Evolutionary conservation across 345 rosid genomes (phyloP).

Genomic region (Rhodamnia rubescens): DNA sequence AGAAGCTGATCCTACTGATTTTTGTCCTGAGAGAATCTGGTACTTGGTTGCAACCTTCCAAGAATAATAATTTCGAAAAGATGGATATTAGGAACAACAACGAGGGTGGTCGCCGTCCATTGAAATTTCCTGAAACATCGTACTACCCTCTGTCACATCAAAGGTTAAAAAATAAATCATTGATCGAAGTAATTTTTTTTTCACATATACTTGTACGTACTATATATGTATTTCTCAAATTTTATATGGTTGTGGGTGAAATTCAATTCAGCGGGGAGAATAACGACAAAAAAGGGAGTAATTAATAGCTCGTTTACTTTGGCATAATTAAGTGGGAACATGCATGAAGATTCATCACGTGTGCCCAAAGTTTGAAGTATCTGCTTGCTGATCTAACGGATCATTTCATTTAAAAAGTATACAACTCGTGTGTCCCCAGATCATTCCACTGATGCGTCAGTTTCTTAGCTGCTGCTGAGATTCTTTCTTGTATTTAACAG

Average conservation of each 20-base stretch:
- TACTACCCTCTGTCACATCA: neutral
- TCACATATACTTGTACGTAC: no score
- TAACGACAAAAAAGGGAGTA: neutral
- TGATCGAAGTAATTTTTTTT: neutral
- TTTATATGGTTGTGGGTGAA: neutral
- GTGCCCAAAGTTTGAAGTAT: neutral
- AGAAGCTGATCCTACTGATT: neutral
- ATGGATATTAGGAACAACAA: neutral
- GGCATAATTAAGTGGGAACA: neutral
- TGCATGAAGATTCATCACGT: neutral
- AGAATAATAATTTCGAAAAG: neutral
- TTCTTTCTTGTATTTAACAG: neutral
- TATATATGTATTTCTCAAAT: neutral
- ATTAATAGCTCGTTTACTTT: neutral
- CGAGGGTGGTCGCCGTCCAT: neutral
- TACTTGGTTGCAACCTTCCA: neutral
- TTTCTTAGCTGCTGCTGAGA: neutral
- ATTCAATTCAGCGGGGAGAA: neutral
- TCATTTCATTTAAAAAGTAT: neutral
- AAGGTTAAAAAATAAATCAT: neutral
- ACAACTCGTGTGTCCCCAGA: neutral
- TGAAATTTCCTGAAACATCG: neutral
- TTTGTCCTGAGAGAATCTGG: neutral
- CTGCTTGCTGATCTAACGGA: neutral
- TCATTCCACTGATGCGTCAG: neutral